Evolutionary conservation across 495 filamentous ascomycete genomes (phyloP), one percentile per base, ranked within the genome.

Genomic region (Daldinia childiae): DNA sequence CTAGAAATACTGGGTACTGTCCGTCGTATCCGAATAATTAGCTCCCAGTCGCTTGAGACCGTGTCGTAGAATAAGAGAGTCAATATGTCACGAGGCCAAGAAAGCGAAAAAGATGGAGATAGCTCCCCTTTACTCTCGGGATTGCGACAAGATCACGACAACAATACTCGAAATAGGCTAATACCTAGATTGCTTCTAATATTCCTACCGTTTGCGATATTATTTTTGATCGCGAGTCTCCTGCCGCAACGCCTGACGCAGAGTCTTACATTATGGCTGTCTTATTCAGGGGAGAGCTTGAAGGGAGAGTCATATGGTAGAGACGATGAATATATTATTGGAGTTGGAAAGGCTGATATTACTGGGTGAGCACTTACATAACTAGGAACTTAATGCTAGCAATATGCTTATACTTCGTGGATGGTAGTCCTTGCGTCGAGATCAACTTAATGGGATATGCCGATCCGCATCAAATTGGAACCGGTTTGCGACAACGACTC

Each of bases 381-480:
- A 26, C 24, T 26, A 26, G 24, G 24, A 58, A 14, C 17, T 2
- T 4, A 39, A 17, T 45, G 4, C 51, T 57, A 39, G 19, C 0
- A 8, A 52, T 39, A 69, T 64, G 59, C 64, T 62, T 29, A 70
- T 57, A 30, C 60, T 62, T 36, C 54, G 17, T 26, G n/a, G 17
- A 51, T 41, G 64, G 4, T 58, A 90, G 90, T 6, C 94, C 93
- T 3, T 92, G 95, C n/a, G 93, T 95, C 3, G 93, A 97, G 78
- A 87, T 97, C 74, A 92, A 92, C 67, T 83, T 97, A 73, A 96
- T 95, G 88, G 95, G 95, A 58, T 99, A 98, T 83, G 95, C 95
- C 12, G 89, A 93, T 74, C 80, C 90, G n/a, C 87, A 89, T 27
- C 95, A 99, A 76, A 79, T 95, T 39, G 95, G 95, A 43, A 89